phyloP scores from a whole-genome alignment of 164 flowering plant genomes.

The Umbilicus rupestris region DNA sequence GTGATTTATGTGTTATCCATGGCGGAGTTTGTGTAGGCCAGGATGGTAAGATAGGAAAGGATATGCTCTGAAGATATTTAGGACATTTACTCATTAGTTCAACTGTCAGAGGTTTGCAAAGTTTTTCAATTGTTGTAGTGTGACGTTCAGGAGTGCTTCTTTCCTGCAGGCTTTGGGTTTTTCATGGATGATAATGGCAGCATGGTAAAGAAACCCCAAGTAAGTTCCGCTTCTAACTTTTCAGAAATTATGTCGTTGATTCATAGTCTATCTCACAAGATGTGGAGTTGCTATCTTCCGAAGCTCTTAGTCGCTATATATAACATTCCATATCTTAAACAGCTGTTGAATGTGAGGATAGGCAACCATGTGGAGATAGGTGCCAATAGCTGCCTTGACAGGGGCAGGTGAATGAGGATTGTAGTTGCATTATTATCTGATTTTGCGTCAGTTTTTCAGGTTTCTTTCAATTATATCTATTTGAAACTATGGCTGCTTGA shows the following conservation, averaged over 20 bases:
- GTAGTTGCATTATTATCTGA: not conserved
- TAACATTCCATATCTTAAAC: not conserved
- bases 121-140: not conserved
- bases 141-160: not conserved
- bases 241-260: too few species aligned
- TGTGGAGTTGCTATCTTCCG: not conserved
- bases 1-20: slow-evolving; percentile 69
- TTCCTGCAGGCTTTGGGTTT: slow-evolving; percentile 81
- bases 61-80: not conserved
- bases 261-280: not conserved
- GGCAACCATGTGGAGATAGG: slow-evolving; percentile 86
- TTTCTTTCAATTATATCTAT: not conserved
- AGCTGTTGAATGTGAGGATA: slow-evolving; percentile 48
- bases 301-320: not conserved
- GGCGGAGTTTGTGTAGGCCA: slow-evolving; percentile 86
- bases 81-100: not conserved
- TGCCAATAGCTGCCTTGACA: slow-evolving; percentile 85
- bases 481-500: slow-evolving; percentile 8
- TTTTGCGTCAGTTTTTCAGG: not conserved
- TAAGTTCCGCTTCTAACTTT: slow-evolving; percentile 31
- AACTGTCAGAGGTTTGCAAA: not conserved
- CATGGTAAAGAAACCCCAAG: slow-evolving; percentile 85
- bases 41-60: slow-evolving; percentile 54
- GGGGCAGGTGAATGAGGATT: slow-evolving; percentile 59
- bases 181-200: slow-evolving; percentile 56